Evolutionary conservation across 257 asterid species (phyloP).

Genomic region (Cruciata laevipes): DNA sequence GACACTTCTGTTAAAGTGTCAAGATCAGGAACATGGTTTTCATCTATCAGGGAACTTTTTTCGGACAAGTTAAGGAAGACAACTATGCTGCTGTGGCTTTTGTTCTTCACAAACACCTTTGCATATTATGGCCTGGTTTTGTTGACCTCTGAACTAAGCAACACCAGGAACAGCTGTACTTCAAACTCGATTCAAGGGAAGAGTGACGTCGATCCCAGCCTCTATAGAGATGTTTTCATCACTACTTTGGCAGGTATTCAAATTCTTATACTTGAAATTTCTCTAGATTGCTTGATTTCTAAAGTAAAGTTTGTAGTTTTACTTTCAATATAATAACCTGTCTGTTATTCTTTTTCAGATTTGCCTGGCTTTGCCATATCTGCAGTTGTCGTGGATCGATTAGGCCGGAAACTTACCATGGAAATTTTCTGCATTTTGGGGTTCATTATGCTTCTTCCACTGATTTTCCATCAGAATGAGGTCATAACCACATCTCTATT

Average conservation of each 20-base stretch:
- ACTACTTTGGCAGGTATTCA: slow-evolving; percentile 55
- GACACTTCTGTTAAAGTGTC: slow-evolving; percentile 5
- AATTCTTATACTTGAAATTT: background rate
- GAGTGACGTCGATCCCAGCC: slow-evolving; percentile 29
- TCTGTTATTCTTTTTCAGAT: slow-evolving; percentile 28
- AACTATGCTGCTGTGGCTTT: slow-evolving; percentile 52
- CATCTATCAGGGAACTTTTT: slow-evolving; percentile 32
- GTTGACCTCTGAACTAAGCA: slow-evolving; percentile 51
- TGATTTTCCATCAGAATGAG: slow-evolving; percentile 36
- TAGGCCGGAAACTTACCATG: slow-evolving; percentile 58
- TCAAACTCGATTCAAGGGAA: slow-evolving; percentile 6
- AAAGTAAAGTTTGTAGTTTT: background rate
- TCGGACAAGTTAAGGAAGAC: slow-evolving; percentile 40
- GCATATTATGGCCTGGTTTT: slow-evolving; percentile 50
- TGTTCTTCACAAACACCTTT: slow-evolving; percentile 48
- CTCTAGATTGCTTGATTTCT: no score
- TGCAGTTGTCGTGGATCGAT: slow-evolving; percentile 43
- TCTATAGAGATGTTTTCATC: slow-evolving; percentile 41
- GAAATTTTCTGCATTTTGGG: slow-evolving; percentile 32
- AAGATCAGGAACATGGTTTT: slow-evolving; percentile 19
- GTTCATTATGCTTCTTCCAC: slow-evolving; percentile 47
- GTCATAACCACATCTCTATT: slow-evolving; percentile 31
- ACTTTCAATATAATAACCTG: background rate
- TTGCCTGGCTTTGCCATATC: slow-evolving; percentile 45
- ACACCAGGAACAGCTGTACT: slow-evolving; percentile 29